Evolutionary conservation across 768 basidiomycete genomes (phyloP), one percentile per base, ranked within the genome.

Genomic region (Rhizopogon sp.): DNA sequence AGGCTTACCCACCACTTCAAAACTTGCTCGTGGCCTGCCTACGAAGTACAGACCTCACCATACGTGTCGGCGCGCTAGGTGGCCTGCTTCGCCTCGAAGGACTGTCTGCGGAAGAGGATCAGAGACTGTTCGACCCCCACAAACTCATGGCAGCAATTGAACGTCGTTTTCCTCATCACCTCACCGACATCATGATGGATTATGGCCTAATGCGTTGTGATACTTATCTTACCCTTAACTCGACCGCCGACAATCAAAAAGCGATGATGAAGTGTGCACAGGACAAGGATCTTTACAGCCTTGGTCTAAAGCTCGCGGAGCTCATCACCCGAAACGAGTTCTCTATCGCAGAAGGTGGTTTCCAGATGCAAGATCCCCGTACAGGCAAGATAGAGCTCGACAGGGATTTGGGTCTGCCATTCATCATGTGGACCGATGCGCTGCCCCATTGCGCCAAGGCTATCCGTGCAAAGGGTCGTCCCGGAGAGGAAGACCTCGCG

Each of bases 271-370:
- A 68, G 13, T 75, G 68, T 56, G 73, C 73, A 0, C 72, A 76
- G 49, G 76, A 80, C 58, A 69, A 65, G 33, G 76, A 87, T 60
- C 59, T 87, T 4, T 76, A 78, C 59, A 56, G 71, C 3, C 74
- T 87, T 3, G 85, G 82, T 1, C 58, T 79, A 39, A 72, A 70
- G 39, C 69, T 84, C 25, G 76, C 78, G 1, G 66, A 71, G 6
- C 68, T 80, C 43, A 80, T 88, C 58, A 65, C 79, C 9, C 69
- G 72, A 43, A 84, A 82, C 7, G 85, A 88, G 60, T 85, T 82
- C 62, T 79, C 82, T 4, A 74, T 87, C 53, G 64, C 72, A 5
- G 78, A 87, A n/a, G 85, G 85, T 1, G 68, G 63, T 22, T 86
- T 80, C 66, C 73, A 81, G 60, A 60, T 68, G 1, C 64, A 76